phyloP scores from a whole-genome alignment of 306 rosid genomes.

The Rosa multiflora region DNA sequence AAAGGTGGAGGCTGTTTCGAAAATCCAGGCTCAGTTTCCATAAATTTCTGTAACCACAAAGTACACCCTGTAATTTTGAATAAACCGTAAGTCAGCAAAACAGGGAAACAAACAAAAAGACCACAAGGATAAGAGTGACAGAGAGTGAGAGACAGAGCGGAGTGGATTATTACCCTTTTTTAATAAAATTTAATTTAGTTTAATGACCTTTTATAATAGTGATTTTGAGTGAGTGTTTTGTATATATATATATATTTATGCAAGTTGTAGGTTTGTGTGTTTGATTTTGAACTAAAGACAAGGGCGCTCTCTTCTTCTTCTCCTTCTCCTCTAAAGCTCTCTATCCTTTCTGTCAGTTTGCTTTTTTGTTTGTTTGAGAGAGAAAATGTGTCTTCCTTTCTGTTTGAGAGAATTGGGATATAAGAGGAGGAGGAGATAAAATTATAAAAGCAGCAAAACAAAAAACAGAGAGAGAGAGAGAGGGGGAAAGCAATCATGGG shows the following conservation, averaged over 20 bases:
- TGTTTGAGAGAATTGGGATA: slow-evolving; percentile 21
- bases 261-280: not conserved
- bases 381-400: slow-evolving; percentile 24
- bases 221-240: not conserved
- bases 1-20: slow-evolving; percentile 20
- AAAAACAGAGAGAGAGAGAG: slow-evolving; percentile 8
- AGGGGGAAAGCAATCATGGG: slow-evolving; percentile 20
- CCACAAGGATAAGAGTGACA: slow-evolving; percentile 13
- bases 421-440: slow-evolving; percentile 17
- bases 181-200: not conserved
- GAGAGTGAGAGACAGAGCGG: slow-evolving; percentile 8
- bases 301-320: slow-evolving; percentile 24
- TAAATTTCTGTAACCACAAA: slow-evolving; percentile 31
- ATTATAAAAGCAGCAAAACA: slow-evolving; percentile 15
- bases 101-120: too few species aligned
- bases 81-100: not conserved
- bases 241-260: slow-evolving; percentile 11
- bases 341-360: slow-evolving; percentile 45
- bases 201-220: not conserved
- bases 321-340: slow-evolving; percentile 9
- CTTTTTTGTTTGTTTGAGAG: slow-evolving; percentile 10
- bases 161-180: not conserved
- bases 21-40: slow-evolving; percentile 40
- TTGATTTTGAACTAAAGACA: slow-evolving; percentile 47
- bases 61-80: slow-evolving; percentile 26